Percentiles rank a stretch among this genome's conserved stretches.
phyloP scores from a whole-genome alignment of 2,329 filamentous ascomycete genomes.

The Lachnellula cervina region DNA sequence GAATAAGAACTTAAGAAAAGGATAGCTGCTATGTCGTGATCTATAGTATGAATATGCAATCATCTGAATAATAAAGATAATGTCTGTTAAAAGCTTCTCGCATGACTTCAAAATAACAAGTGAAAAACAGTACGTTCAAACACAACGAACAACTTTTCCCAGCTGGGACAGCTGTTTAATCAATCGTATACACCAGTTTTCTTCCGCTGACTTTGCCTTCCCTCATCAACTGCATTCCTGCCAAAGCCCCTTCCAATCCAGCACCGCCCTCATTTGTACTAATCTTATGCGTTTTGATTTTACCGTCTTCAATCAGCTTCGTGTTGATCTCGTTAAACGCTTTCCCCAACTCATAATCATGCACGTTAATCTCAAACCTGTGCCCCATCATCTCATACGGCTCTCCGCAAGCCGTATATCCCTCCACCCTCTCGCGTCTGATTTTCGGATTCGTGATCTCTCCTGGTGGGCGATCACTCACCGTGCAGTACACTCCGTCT shows the following conservation, averaged over 20 bases:
- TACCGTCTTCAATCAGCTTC: neutral
- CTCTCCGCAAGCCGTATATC: neutral
- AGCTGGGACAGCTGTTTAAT: too few species aligned
- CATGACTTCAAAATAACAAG: too few species aligned
- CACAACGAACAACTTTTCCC: too few species aligned
- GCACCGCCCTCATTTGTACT: neutral
- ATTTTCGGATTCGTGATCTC: neutral
- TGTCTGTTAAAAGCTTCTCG: neutral
- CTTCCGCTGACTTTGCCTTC: neutral
- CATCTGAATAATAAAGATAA: neutral
- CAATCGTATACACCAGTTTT: neutral
- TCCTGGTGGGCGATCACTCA: neutral
- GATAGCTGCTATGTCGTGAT: neutral
- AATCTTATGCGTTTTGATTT: neutral
- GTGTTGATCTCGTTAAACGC: neutral
- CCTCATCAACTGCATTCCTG: neutral
- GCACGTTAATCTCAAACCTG: neutral
- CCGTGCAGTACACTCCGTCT: neutral
- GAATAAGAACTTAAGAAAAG: neutral
- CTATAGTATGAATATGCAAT: neutral
- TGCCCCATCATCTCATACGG: neutral
- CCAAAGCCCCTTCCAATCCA: neutral
- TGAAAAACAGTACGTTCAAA: too few species aligned
- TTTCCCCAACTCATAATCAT: neutral
- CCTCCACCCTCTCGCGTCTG: neutral